phyloP scores from a whole-genome alignment of 2,329 filamentous ascomycete species.

The Hymenoscyphus repandus region DNA sequence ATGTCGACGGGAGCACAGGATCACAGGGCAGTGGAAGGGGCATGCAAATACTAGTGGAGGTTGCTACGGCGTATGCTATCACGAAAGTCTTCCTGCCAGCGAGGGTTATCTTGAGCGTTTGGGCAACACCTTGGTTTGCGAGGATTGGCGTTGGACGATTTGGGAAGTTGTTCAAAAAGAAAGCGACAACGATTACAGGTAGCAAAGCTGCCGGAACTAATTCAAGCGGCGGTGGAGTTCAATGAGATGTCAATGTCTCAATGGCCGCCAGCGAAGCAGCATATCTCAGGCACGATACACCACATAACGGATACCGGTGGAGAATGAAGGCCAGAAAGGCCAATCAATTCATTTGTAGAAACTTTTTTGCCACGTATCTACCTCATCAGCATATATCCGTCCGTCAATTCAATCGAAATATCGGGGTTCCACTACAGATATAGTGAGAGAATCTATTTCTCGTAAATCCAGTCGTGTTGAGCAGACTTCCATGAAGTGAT shows the following conservation, averaged over 20 bases:
- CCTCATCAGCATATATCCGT: constrained; percentile 1
- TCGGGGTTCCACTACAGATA: constrained; percentile 4
- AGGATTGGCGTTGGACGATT: constrained; percentile 51
- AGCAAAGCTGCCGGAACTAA: constrained; percentile 1
- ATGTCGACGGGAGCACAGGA: constrained; percentile 26
- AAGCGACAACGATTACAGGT: neutral
- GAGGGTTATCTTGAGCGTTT: constrained; percentile 72
- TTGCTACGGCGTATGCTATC: constrained; percentile 86
- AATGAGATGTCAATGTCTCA: neutral
- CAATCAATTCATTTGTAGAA: constrained; percentile 3
- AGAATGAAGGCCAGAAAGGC: neutral
- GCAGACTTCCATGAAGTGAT: constrained; percentile 78
- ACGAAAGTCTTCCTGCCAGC: constrained; percentile 80
- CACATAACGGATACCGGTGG: neutral
- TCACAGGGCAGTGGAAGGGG: constrained; percentile 27
- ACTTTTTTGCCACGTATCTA: constrained; percentile 2
- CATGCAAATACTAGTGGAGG: constrained; percentile 47
- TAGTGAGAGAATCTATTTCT: constrained; percentile 54
- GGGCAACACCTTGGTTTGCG: constrained; percentile 91
- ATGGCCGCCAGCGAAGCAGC: neutral
- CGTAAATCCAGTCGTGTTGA: constrained; percentile 93
- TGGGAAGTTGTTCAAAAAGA: constrained; percentile 11
- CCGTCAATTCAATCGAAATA: neutral
- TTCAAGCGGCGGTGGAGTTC: constrained; percentile 4
- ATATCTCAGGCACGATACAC: neutral